Evolutionary conservation across 805 yeast species (phyloP).

Genomic region (Myxozyma neotropica): DNA sequence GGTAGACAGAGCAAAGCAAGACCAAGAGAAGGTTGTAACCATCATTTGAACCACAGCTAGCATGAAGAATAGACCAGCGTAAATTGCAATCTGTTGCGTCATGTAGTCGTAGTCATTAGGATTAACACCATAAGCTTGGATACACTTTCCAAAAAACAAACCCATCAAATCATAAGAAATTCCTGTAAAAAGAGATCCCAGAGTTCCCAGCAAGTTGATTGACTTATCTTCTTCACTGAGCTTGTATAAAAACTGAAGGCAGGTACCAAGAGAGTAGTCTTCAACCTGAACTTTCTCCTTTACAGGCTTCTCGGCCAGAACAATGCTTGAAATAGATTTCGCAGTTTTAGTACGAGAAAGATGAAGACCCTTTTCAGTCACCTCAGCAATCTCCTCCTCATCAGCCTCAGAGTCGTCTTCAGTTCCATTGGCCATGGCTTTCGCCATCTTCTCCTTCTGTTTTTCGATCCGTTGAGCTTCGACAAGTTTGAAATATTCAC

Average conservation of each 20-base stretch:
- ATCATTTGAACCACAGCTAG: conserved; percentile 20
- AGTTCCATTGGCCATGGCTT: conserved; percentile 6
- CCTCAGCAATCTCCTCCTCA: conserved; percentile 7
- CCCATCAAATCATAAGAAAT: conserved; percentile 44
- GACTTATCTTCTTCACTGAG: conserved; percentile 15
- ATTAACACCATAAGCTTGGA: conserved; percentile 11
- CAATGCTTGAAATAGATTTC: conserved; percentile 18
- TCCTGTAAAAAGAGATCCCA: conserved; percentile 41
- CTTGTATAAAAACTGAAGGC: conserved; percentile 10
- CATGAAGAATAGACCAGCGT: conserved; percentile 30
- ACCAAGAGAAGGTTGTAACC: conserved; percentile 9
- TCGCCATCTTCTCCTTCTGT: conserved; percentile 19
- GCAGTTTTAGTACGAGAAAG: conserved; percentile 16
- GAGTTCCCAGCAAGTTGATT: conserved; percentile 10
- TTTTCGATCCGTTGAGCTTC: conserved; percentile 37
- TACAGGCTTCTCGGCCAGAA: conserved; percentile 3
- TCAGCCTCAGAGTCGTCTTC: background rate
- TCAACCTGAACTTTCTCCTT: conserved; percentile 2
- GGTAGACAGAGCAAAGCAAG: conserved; percentile 20
- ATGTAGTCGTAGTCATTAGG: conserved; percentile 32
- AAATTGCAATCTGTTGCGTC: conserved; percentile 16
- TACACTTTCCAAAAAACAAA: conserved; percentile 29
- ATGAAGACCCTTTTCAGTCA: background rate
- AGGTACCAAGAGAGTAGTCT: conserved; percentile 15
- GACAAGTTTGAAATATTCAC: conserved; percentile 38